A percentile compares a stretch with the other conserved stretches of the same genome.
Evolutionary conservation across 192 early-diverging fungal species (phyloP).

Genomic region (Gamsiella multidivaricata): DNA sequence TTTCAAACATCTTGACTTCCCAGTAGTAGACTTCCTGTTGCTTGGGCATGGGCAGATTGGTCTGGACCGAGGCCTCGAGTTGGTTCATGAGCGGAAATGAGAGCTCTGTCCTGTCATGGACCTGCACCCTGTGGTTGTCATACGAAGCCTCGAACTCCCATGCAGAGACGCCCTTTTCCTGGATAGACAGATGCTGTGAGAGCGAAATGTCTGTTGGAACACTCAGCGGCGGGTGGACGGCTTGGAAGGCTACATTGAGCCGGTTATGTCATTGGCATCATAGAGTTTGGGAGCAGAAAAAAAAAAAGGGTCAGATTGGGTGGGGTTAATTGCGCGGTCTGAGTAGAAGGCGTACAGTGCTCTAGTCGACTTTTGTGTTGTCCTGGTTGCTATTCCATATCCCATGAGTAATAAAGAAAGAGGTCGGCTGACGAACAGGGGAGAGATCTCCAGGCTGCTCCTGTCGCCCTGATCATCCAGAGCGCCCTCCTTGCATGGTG

Average conservation of each 20-base stretch:
- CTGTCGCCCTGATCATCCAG: not conserved
- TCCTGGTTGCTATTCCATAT: not conserved
- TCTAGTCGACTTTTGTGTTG: no score
- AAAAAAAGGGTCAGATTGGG: not conserved
- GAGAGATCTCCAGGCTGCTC: no score
- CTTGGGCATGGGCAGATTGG: constrained; percentile 84
- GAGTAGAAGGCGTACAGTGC: no score
- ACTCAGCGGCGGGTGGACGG: constrained; percentile 78
- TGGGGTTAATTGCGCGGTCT: no score
- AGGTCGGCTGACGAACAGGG: not conserved
- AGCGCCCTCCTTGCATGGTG: not conserved
- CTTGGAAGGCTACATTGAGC: constrained; percentile 70
- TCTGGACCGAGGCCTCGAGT: constrained; percentile 79
- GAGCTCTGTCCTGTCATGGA: constrained; percentile 74
- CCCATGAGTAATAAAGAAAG: not conserved
- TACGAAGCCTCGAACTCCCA: constrained; percentile 83
- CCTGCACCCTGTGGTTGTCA: constrained; percentile 70
- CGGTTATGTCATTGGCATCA: not conserved
- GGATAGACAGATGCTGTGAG: constrained; percentile 77
- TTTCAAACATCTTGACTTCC: constrained; percentile 85
- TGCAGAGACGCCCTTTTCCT: constrained; percentile 86
- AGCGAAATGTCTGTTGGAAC: constrained; percentile 79
- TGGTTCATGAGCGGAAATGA: constrained; percentile 68
- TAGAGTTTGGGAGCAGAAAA: not conserved
- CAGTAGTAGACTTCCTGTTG: constrained; percentile 88